Evolutionary conservation across 495 filamentous ascomycete species (phyloP).

Genomic region (Pyrenula massariospora): DNA sequence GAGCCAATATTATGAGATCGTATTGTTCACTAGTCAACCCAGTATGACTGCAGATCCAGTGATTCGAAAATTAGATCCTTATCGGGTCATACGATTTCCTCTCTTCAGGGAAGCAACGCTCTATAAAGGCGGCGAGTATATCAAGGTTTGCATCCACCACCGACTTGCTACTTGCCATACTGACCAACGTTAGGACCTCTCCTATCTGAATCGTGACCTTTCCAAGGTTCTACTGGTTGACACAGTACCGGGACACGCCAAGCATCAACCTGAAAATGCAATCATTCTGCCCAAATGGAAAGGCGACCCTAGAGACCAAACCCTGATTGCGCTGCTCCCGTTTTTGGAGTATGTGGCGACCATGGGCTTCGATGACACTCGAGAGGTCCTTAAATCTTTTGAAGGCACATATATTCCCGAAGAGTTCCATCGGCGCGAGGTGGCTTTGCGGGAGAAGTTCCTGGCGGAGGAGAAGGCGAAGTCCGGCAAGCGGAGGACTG

Average conservation of each 20-base stretch:
- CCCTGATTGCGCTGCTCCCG: slow-evolving; percentile 77
- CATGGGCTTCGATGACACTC: slow-evolving; percentile 81
- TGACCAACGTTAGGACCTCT: slow-evolving; percentile 56
- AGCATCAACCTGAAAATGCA: slow-evolving; percentile 83
- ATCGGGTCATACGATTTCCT: slow-evolving; percentile 88
- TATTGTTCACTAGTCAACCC: slow-evolving; percentile 83
- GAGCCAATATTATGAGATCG: slow-evolving; percentile 93
- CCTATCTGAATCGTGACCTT: slow-evolving; percentile 89
- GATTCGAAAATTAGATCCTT: slow-evolving; percentile 90
- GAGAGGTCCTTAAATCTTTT: slow-evolving; percentile 76
- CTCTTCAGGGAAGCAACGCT: slow-evolving; percentile 88
- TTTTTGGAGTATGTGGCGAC: slow-evolving; percentile 93
- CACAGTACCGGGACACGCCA: slow-evolving; percentile 67
- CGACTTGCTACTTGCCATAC: not conserved
- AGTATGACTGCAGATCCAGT: slow-evolving; percentile 74
- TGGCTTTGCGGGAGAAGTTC: slow-evolving; percentile 66
- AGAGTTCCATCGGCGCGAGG: slow-evolving; percentile 85
- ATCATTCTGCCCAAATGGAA: slow-evolving; percentile 85
- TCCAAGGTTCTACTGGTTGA: slow-evolving; percentile 91
- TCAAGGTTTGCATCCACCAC: slow-evolving; percentile 58
- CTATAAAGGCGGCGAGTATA: slow-evolving; percentile 88
- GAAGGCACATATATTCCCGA: slow-evolving; percentile 73
- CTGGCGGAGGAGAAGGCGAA: slow-evolving; percentile 60
- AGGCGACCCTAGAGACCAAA: slow-evolving; percentile 68
- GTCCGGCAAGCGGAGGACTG: slow-evolving; percentile 43